Base-by-base conservation (phyloP, 2,329 filamentous ascomycete genomes). In the Exserohilum rostratum region DNA sequence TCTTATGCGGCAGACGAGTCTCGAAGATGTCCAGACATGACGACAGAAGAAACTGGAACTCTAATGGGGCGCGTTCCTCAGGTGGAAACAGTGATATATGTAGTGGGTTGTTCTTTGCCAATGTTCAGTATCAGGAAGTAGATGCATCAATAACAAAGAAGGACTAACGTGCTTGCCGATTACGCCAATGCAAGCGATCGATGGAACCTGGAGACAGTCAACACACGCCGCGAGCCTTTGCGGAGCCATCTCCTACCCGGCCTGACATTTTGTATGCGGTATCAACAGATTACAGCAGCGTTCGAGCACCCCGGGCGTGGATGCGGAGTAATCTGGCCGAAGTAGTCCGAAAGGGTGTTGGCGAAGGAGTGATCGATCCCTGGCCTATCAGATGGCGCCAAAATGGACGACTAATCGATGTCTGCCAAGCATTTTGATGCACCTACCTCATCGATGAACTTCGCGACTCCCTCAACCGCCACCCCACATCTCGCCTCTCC, bases 1-100 rank as follows among this genome's bases (percentile, higher is more conserved):
- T 85, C 67, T 89, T 89, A 68, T 87, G 84, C 49, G 89, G 88
- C 62, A 90, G 83, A 53, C 92, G 91, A 56, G 93, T 86, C 67
- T 95, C 91, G 77, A 99, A 97, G 62, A 98, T 87, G 77, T 99
- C 95, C 64, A 99, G 89, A 53, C 90, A 95, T 54, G 89, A 90
- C 64, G 92, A 95, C 58, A 98, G 86, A 44, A 97, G 85, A 67
- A 98, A 92, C 31, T 90, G 91, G 80, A 95, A 97, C 73, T 96
- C 91, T 10, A 98, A 85, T n/a, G 86, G 83, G 15, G 88, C 89
- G 67, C 88, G 87, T 61, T 89, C 79, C 80, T 90, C 85, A n/a
- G 72, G 60, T 46, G 91, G 90, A 77, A 97, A 96, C 72, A 96
- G 86, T 57, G 91, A 87, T 67, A 96, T 90, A 79, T 98, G 93